These are phyloP conservation scores for Chlorella sp. DNA, from an alignment of 139 green algal species.

Conservation along the genomic window DNA sequence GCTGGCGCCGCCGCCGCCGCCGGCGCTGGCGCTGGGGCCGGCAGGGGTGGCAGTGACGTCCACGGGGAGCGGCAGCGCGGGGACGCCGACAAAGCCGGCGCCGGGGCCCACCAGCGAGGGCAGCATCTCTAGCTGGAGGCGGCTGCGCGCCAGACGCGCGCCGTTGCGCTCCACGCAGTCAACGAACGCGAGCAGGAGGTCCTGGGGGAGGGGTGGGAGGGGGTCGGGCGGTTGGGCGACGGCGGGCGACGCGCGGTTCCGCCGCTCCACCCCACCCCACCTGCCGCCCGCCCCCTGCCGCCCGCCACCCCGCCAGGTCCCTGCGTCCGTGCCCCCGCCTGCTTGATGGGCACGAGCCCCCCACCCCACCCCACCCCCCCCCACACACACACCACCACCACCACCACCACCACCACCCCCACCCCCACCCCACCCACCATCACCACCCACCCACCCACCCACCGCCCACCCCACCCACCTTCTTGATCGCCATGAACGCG, in stretches of 20 bases:
- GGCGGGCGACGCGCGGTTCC: background rate
- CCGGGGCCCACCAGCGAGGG: background rate
- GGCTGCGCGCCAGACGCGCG: constrained; percentile 66
- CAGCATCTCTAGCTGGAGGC: constrained; percentile 44
- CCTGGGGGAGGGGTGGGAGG: constrained; percentile 42
- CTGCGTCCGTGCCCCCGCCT: no score
- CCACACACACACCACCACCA: no score
- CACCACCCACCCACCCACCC: background rate
- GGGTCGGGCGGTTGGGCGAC: no score
- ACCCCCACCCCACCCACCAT: no score
- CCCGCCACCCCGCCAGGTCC: no score
- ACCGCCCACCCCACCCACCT: no score
- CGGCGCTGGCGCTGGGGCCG: background rate
- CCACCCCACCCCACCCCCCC: no score
- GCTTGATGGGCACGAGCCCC: no score
- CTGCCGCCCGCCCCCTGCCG: no score
- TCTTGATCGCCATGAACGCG: no score
- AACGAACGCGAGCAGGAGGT: constrained; percentile 80
- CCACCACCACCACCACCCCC: no score
- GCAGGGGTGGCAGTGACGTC: constrained; percentile 18
- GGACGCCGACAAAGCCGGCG: constrained; percentile 25
- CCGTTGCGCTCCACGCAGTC: constrained; percentile 85
- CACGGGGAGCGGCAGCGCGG: constrained; percentile 33
- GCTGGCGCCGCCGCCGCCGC: background rate
- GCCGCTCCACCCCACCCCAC: no score